Evolutionary conservation across 148 eudicot species (phyloP), one percentile per base, ranked within the genome.

Genomic region (Arctostaphylos glauca): DNA sequence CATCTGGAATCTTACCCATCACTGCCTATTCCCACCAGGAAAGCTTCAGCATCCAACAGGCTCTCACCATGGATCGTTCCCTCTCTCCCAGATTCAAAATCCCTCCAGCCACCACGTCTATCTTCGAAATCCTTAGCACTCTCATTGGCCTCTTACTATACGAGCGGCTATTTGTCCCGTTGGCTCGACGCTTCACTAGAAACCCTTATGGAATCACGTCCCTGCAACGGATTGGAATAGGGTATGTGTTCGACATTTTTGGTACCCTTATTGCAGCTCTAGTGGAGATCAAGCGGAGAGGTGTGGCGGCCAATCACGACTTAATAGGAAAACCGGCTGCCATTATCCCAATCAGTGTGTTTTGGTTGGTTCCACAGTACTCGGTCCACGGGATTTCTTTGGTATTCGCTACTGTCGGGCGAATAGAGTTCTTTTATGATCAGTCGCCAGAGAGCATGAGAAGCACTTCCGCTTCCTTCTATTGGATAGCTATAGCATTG

Each of bases 281-380:
- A 7, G 82, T 91, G 15, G 94, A 91, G 81, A 81, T 87, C 12
- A 91, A 87, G 83, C 79, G 94, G 31, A 90, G 87, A 53, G 47
- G 67, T 8, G 92, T 84, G 16, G 94, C 91, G 1, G 80, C 86
- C 38, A 68, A 84, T 4, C 82, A 89, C 16, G 16, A 80, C 62
- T 74, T 91, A 9, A 73, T 90, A 18, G 91, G 88, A 48, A 87
- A 83, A 15, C 89, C 92, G 0, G 80, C 79, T 62, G 89, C 85
- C 0, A 13, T 81, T 9, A 70, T 91, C 6, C 94, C 94, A 25
- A 87, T 91, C 9, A 89, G 90, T 70, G 91, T 84, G 44, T 91
- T 90, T 68, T 91, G 94, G 94, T 53, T 89, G 49, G 84, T 87
- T 23, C 92, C 94, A 13, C 91, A 88, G 80, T 91, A 81, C 53